phyloP scores from a whole-genome alignment of 768 basidiomycete species.

The Gymnopilus junonius region DNA sequence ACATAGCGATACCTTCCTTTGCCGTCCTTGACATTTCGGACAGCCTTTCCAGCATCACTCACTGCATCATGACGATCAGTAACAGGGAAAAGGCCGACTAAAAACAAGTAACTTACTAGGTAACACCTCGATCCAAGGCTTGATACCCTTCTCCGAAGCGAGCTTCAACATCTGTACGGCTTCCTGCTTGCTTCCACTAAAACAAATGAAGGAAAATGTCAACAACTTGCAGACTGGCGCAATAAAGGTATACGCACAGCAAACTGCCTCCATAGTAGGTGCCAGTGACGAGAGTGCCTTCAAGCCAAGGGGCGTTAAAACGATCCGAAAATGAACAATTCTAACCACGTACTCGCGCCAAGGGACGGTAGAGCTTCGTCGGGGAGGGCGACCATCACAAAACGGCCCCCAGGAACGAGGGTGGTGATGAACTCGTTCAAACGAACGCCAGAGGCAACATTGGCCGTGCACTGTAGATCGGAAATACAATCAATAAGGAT shows the following conservation, averaged over 20 bases:
- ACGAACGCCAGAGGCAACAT: conserved; percentile 32
- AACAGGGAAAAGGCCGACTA: background rate
- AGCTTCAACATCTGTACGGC: conserved; percentile 63
- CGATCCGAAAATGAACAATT: conserved; percentile 25
- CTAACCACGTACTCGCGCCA: conserved; percentile 26
- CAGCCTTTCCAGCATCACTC: conserved; percentile 51
- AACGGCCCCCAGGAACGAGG: conserved; percentile 55
- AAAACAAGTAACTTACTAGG: conserved; percentile 34
- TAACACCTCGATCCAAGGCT: conserved; percentile 49
- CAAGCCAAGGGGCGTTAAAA: background rate
- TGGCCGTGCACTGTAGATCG: conserved; percentile 29
- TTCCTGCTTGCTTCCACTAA: conserved; percentile 62
- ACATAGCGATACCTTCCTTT: conserved; percentile 60
- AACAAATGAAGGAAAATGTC: conserved; percentile 25
- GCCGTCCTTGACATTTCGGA: conserved; percentile 50
- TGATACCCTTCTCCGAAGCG: conserved; percentile 55
- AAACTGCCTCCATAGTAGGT: conserved; percentile 34
- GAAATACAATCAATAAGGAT: background rate
- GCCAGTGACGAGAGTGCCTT: conserved; percentile 30
- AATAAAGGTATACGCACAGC: conserved; percentile 22
- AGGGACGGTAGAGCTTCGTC: conserved; percentile 48
- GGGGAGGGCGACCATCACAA: conserved; percentile 62
- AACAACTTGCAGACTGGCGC: background rate
- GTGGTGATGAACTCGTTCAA: conserved; percentile 42
- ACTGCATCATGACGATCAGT: conserved; percentile 24